phyloP scores from a whole-genome alignment of 805 yeast species.

The Teunomyces panamensis region DNA sequence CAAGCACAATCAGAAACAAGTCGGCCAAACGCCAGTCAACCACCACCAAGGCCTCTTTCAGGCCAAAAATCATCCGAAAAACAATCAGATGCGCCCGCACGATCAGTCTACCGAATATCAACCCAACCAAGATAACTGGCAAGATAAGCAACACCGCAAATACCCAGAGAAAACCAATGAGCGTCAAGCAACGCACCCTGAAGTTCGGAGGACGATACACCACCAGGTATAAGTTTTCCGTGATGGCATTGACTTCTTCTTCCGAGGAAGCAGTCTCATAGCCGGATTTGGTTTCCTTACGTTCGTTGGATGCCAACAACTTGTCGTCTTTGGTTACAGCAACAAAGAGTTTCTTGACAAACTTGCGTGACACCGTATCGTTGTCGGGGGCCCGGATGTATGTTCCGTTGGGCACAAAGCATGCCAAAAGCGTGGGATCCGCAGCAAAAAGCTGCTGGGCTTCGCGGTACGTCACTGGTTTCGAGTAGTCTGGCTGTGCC shows the following conservation, averaged over 20 bases:
- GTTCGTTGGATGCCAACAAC: slow-evolving; percentile 35
- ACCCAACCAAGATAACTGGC: slow-evolving; percentile 16
- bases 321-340: slow-evolving; percentile 80
- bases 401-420: slow-evolving; percentile 76
- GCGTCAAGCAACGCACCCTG: slow-evolving; percentile 50
- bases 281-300: slow-evolving; percentile 10
- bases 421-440: slow-evolving; percentile 44
- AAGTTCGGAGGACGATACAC: slow-evolving; percentile 88
- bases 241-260: slow-evolving; percentile 41
- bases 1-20: slow-evolving; percentile 17
- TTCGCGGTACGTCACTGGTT: slow-evolving; percentile 51
- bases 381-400: slow-evolving; percentile 83
- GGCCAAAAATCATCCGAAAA: background rate
- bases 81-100: slow-evolving; percentile 6
- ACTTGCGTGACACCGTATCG: slow-evolving; percentile 69
- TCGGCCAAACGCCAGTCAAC: slow-evolving; percentile 21
- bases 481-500: slow-evolving; percentile 50
- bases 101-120: slow-evolving; percentile 26
- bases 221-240: slow-evolving; percentile 53
- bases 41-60: background rate
- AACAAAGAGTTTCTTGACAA: slow-evolving; percentile 66
- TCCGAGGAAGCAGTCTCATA: slow-evolving; percentile 39
- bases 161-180: slow-evolving; percentile 49
- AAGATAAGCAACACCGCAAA: slow-evolving; percentile 36
- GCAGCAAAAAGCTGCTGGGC: slow-evolving; percentile 44